Evolutionary conservation across 108 stramenopile species (phyloP), one percentile per base, ranked within the genome.

Genomic region (Nitzschia sp.): DNA sequence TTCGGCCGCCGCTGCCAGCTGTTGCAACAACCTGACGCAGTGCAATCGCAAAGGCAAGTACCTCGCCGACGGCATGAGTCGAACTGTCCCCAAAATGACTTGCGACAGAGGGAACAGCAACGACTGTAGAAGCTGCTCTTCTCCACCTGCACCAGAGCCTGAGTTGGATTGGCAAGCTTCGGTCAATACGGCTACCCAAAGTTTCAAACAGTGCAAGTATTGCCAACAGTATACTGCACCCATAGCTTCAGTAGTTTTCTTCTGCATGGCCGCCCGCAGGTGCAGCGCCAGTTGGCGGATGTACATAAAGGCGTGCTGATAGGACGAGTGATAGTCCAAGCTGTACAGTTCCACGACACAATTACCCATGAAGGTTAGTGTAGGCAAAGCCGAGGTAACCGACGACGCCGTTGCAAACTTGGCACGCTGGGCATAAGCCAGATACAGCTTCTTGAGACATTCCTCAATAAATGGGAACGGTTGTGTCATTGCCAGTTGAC

Each of bases 291-390:
- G 71, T 66, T 98, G 97, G 26, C 99, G 92, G 60, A 98, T 96
- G 83, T 98, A 99, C 9, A 99, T 84, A 80, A 99, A 99, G 21
- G 97, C 98, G 71, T 98, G 96, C 70, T 98, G 98, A 77, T 99
- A 99, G 9, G 97, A 90, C 32, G 90, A 86, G 17, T 91, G 92
- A 65, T 89, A 83, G 68, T 98, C 97, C 24, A 98, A 67, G 61
- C 90, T 84, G 81, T 97, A 97, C 32, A 98, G 69, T 66, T 98
- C 97, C 54, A 97, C 97, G 29, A 99, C 65, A 66, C 97, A 97
- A 57, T 96, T 96, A 33, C 92, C 95, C 94, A 96, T 94, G 58
- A 96, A 95, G 13, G 95, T 92, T 55, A 98, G 66, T 6, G 90
- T 90, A 6, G 90, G 88, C 15, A 92, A 67, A 13, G 80, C 66